Evolutionary conservation across 192 early-diverging fungal species (phyloP).

Genomic region (Coemansia sp.): DNA sequence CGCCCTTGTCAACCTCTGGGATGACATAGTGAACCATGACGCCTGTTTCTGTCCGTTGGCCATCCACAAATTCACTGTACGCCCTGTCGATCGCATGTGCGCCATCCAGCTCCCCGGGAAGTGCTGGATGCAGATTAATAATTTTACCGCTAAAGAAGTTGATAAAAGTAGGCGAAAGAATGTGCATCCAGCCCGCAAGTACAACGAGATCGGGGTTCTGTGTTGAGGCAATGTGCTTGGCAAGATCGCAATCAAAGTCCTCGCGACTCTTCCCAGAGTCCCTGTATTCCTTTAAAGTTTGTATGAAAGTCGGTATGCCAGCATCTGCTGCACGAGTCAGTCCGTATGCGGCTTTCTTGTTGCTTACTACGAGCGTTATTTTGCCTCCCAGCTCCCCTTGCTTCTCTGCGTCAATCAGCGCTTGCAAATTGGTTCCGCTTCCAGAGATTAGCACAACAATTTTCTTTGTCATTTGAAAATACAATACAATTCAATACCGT

Average conservation of each 20-base stretch:
- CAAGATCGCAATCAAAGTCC: constrained; percentile 89
- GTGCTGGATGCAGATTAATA: constrained; percentile 96
- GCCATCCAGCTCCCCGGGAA: constrained; percentile 97
- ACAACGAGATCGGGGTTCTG: constrained; percentile 81
- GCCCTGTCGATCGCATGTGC: constrained; percentile 94
- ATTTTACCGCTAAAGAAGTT: constrained; percentile 67
- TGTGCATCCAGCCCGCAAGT: constrained; percentile 99
- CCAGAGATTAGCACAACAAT: constrained; percentile 95
- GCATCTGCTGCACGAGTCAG: constrained; percentile 82
- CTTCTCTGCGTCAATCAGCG: constrained; percentile 81
- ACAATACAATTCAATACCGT: background rate
- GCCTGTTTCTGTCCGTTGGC: constrained; percentile 71
- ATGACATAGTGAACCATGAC: constrained; percentile 96
- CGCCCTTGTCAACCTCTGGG: constrained; percentile 93
- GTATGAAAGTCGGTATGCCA: constrained; percentile 78
- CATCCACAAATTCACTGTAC: constrained; percentile 80
- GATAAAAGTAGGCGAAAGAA: constrained; percentile 85
- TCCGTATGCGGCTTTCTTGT: constrained; percentile 81
- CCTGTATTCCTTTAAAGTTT: constrained; percentile 83
- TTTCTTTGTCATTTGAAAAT: constrained; percentile 24
- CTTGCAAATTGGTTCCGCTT: constrained; percentile 94
- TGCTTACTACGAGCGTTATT: constrained; percentile 90
- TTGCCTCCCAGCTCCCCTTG: constrained; percentile 58
- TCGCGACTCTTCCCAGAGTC: constrained; percentile 78
- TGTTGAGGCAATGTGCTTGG: constrained; percentile 59